These are phyloP conservation scores for Rubia peregrina DNA, from an alignment of 305 asterid genomes.

Conservation along the genomic window DNA sequence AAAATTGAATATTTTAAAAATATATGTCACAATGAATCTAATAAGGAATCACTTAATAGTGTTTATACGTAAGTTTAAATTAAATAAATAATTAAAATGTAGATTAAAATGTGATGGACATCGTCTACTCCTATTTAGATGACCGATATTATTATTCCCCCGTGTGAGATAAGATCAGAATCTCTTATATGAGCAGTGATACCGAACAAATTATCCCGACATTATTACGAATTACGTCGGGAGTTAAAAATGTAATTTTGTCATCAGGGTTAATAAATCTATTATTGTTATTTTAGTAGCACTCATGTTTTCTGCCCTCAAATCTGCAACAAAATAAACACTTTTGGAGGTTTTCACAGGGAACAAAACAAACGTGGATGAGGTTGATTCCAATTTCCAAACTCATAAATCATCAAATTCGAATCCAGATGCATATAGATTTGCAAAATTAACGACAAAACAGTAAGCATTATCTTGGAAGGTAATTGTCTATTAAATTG, in stretches of 20 bases:
- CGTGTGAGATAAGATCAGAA: no score
- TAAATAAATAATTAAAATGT: no score
- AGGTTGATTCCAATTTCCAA: background rate
- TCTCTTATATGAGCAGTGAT: no score
- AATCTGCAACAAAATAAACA: background rate
- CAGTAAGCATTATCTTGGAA: background rate
- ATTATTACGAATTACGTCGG: no score
- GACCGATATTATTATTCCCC: no score
- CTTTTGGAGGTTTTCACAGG: background rate
- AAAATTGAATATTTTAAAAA: no score
- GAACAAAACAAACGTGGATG: background rate
- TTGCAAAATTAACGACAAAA: constrained; percentile 3
- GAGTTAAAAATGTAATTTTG: background rate
- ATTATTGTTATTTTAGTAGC: background rate
- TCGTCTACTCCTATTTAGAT: no score
- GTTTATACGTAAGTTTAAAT: no score
- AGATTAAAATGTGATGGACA: no score
- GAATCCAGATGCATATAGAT: background rate
- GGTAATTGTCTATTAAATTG: background rate
- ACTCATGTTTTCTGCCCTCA: background rate
- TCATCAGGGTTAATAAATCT: background rate
- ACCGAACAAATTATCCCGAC: no score
- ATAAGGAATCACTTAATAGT: no score
- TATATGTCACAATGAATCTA: no score
- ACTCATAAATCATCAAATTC: background rate